Conservation (phyloP, 306 rosid species). For the Acacia confusa region DNA sequence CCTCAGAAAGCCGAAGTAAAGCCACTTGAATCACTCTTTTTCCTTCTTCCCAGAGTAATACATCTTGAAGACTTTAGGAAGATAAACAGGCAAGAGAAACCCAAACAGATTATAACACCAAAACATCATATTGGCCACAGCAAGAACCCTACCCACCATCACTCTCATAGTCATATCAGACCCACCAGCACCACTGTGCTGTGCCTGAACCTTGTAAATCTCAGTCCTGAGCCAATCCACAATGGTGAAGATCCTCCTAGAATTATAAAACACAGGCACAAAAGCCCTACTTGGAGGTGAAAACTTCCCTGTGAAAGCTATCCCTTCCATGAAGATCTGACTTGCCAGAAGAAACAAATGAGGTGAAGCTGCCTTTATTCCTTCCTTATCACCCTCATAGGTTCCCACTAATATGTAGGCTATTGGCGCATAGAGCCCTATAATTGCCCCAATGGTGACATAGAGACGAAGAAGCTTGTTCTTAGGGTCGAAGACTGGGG, state of each 20-base stretch:
- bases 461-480: slow-evolving; percentile 62
- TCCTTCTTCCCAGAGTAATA: slow-evolving; percentile 54
- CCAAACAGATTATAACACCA: slow-evolving; percentile 96
- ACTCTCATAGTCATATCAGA: slow-evolving; percentile 55
- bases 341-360: slow-evolving; percentile 83
- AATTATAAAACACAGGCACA: slow-evolving; percentile 75
- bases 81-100: slow-evolving; percentile 83
- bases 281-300: slow-evolving; percentile 75
- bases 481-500: slow-evolving; percentile 39
- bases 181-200: slow-evolving; percentile 43
- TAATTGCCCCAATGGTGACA: slow-evolving; percentile 46
- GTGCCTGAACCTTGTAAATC: slow-evolving; percentile 49
- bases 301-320: slow-evolving; percentile 50
- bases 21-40: slow-evolving; percentile 22
- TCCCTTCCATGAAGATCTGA: slow-evolving; percentile 89
- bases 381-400: slow-evolving; percentile 73
- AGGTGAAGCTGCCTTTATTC: slow-evolving; percentile 81
- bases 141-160: slow-evolving; percentile 66
- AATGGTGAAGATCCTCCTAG: slow-evolving; percentile 72
- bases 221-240: slow-evolving; percentile 77
- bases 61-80: slow-evolving; percentile 75
- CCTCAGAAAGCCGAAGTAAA: neutral
- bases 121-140: slow-evolving; percentile 77
- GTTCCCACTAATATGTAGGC: slow-evolving; percentile 73
- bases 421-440: slow-evolving; percentile 75